A percentile compares a stretch with the other conserved stretches of the same genome.
These are phyloP conservation scores for Thermomucor indicae-seudaticae DNA, from an alignment of 371 early-diverging fungal genomes.

Conservation along the genomic window DNA sequence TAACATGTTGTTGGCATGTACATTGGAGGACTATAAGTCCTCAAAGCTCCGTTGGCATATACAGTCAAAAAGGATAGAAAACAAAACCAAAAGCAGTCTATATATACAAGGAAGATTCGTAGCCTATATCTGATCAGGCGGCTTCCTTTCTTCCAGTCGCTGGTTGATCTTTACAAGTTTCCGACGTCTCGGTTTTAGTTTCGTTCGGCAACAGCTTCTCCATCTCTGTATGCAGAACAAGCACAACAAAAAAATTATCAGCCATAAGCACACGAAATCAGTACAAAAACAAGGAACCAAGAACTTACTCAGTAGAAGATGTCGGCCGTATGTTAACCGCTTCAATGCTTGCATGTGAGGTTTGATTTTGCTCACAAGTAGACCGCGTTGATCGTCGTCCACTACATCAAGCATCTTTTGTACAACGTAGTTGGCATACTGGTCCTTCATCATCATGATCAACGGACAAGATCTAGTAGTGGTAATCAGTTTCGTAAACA, in stretches of 20 bases:
- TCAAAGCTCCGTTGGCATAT: no score
- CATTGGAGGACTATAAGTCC: no score
- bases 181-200: neutral
- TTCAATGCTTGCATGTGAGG: slow-evolving; percentile 89
- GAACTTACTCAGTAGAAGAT: slow-evolving; percentile 74
- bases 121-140: no score
- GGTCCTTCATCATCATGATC: slow-evolving; percentile 98
- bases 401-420: slow-evolving; percentile 99
- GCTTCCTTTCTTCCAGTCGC: no score
- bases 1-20: no score
- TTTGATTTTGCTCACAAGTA: slow-evolving; percentile 82
- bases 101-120: no score
- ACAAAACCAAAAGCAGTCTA: no score
- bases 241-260: neutral
- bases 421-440: slow-evolving; percentile 99
- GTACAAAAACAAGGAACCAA: neutral
- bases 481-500: neutral
- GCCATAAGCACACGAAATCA: neutral
- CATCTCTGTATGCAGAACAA: slow-evolving; percentile 22
- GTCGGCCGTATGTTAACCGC: slow-evolving; percentile 97
- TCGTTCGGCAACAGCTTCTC: slow-evolving; percentile 36
- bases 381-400: slow-evolving; percentile 81
- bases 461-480: slow-evolving; percentile 67
- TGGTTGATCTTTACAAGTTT: no score
- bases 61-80: no score